These are phyloP conservation scores for Aspergillus arachidicola DNA, from an alignment of 2,329 filamentous ascomycete species.

Conservation along the genomic window DNA sequence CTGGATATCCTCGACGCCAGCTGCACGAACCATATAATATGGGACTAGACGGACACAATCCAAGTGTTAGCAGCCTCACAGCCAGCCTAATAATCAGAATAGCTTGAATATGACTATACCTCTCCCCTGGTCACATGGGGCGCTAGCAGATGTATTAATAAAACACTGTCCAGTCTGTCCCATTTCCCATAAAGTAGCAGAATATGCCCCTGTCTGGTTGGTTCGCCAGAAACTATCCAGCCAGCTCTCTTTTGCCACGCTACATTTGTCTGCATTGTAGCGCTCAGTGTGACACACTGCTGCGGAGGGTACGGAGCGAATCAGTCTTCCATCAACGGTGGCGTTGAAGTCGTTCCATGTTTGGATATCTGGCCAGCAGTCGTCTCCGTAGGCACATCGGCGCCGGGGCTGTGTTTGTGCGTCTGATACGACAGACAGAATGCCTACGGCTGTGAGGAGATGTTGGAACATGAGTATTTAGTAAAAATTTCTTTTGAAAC, in stretches of 20 bases:
- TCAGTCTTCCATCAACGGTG: slow-evolving; percentile 2
- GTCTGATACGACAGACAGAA: not conserved
- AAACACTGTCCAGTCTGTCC: slow-evolving; percentile 4
- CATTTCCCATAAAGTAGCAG: slow-evolving; percentile 5
- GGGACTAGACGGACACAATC: not conserved
- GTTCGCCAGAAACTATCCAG: slow-evolving; percentile 7
- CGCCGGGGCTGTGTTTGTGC: not conserved
- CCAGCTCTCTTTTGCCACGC: not conserved
- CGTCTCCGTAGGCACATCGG: not conserved
- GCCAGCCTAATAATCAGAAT: no score
- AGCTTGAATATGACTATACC: no score
- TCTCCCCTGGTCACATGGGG: slow-evolving; percentile 3
- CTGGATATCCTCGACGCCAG: slow-evolving; percentile 1
- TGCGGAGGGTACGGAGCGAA: slow-evolving; percentile 1
- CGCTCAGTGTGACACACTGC: slow-evolving; percentile 7
- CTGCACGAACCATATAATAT: not conserved
- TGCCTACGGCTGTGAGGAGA: not conserved
- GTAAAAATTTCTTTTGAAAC: no score
- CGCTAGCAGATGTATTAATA: not conserved
- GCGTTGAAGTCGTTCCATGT: slow-evolving; percentile 10
- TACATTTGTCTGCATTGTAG: slow-evolving; percentile 1
- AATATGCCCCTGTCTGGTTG: slow-evolving; percentile 2
- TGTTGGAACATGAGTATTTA: not conserved
- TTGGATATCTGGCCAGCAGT: slow-evolving; percentile 2
- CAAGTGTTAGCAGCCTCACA: not conserved